A percentile compares a stretch with the other conserved stretches of the same genome.
Conservation (phyloP, 768 basidiomycete species). For the Astraeus odoratus region DNA sequence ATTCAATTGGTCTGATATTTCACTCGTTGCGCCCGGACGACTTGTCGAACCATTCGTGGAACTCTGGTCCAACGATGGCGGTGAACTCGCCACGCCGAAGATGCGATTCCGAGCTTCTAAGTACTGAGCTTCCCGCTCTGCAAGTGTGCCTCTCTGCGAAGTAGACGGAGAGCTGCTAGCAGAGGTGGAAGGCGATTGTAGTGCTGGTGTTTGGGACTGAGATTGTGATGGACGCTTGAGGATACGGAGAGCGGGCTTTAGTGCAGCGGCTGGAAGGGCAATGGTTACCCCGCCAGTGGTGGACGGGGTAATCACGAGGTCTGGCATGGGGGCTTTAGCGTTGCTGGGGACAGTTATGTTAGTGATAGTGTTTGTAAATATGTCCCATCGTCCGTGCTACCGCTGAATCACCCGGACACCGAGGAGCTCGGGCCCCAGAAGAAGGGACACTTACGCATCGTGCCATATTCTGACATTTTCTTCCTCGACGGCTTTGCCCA, state of each 20-base stretch:
- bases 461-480: conserved; percentile 57
- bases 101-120: conserved; percentile 69
- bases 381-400: conserved; percentile 6
- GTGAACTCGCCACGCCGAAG: conserved; percentile 35
- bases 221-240: conserved; percentile 56
- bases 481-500: conserved; percentile 17
- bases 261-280: conserved; percentile 47
- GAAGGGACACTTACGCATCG: conserved; percentile 50
- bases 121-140: conserved; percentile 68
- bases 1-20: neutral
- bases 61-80: neutral
- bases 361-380: neutral
- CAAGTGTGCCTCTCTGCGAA: conserved; percentile 30
- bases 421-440: conserved; percentile 1
- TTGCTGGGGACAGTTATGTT: conserved; percentile 36
- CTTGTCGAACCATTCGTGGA: neutral
- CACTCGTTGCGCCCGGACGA: neutral
- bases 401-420: conserved; percentile 1
- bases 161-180: neutral
- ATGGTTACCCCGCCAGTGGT: conserved; percentile 32
- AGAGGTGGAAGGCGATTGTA: conserved; percentile 11
- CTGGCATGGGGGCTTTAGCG: conserved; percentile 58
- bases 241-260: conserved; percentile 62
- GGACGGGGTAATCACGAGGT: conserved; percentile 41
- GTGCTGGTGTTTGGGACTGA: conserved; percentile 11